phyloP scores from a whole-genome alignment of 2,329 filamentous ascomycete species.

The Diaporthe vaccinii region DNA sequence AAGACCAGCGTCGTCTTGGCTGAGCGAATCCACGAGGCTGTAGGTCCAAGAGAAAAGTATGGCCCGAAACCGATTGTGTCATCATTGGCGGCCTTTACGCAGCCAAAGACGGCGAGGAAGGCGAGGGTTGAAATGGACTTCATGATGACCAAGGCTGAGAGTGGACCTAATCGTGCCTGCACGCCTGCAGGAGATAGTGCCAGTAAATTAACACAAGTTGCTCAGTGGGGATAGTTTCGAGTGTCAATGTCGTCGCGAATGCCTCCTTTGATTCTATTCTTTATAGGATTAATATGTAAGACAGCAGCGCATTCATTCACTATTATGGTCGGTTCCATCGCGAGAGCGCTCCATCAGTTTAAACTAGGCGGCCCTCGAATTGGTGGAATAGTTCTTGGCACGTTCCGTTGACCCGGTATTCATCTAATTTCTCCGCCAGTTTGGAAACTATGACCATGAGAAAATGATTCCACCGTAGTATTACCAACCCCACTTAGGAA shows the following conservation, averaged over 20 bases:
- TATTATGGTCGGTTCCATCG: neutral
- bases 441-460: neutral
- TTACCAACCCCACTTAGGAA: neutral
- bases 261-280: neutral
- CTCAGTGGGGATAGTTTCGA: neutral
- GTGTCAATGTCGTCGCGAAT: neutral
- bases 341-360: neutral
- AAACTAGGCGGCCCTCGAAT: neutral
- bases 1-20: constrained; percentile 31
- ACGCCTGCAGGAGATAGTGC: neutral
- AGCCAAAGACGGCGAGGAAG: neutral
- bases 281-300: neutral
- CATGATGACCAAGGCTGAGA: neutral
- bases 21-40: constrained; percentile 28
- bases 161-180: neutral
- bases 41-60: constrained; percentile 19
- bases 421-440: constrained; percentile 1
- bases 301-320: neutral
- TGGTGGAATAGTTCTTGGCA: constrained; percentile 13
- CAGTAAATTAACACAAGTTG: neutral
- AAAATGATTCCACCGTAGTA: neutral
- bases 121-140: neutral
- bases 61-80: constrained; percentile 19
- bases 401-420: neutral
- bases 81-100: neutral